These are phyloP conservation scores for Trichoderma sp. DNA, from an alignment of 2,329 filamentous ascomycete species.

Conservation along the genomic window DNA sequence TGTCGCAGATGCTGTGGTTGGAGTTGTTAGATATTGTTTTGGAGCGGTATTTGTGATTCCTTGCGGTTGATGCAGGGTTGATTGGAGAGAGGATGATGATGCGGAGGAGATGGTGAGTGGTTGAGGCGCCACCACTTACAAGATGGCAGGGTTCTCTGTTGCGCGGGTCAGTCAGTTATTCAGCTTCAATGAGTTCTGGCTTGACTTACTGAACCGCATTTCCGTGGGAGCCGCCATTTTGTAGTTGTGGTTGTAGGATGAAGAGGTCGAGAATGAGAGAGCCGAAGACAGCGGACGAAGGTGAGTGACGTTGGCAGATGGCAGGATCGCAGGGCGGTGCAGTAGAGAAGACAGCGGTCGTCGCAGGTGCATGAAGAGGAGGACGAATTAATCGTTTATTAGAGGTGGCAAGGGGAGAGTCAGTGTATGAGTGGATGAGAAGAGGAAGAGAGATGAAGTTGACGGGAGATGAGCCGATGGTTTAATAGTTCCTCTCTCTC, in stretches of 20 bases:
- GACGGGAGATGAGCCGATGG: too few relatives aligned
- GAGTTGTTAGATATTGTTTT: conserved; percentile 14
- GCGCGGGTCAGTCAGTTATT: background rate
- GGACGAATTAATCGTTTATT: too few relatives aligned
- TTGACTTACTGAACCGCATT: conserved; percentile 42
- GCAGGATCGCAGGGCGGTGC: background rate
- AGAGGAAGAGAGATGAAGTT: too few relatives aligned
- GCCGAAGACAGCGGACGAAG: background rate
- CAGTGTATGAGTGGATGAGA: background rate
- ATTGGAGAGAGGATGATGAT: too few relatives aligned
- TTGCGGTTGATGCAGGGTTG: background rate
- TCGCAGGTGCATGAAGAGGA: background rate
- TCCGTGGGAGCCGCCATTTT: conserved; percentile 24
- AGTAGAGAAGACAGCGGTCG: background rate
- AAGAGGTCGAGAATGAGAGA: background rate
- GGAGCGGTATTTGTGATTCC: background rate
- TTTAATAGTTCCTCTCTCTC: too few relatives aligned
- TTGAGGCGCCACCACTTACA: conserved; percentile 45
- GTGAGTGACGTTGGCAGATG: background rate
- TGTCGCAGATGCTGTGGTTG: conserved; percentile 75
- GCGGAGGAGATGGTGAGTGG: background rate
- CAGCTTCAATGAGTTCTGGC: too few relatives aligned
- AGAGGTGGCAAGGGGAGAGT: background rate
- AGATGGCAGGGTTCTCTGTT: conserved; percentile 53
- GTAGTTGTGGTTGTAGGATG: background rate